phyloP scores from a whole-genome alignment of 768 basidiomycete species.

The Tylopilus rubrobrunneus region DNA sequence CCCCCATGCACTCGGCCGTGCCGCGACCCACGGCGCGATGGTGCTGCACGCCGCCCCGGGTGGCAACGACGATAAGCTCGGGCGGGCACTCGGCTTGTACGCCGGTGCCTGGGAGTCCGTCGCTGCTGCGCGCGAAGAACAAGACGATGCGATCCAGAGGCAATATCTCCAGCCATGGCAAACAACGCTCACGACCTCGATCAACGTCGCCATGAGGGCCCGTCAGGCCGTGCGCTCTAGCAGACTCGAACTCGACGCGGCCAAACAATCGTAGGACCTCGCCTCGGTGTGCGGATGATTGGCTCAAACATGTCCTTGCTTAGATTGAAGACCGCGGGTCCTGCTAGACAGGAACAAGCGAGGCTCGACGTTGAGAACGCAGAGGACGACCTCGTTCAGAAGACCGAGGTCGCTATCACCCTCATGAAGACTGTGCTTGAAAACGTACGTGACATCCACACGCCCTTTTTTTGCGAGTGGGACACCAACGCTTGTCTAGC shows the following conservation, averaged over 20 bases:
- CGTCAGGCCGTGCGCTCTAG: conserved; percentile 76
- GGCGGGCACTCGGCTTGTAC: conserved; percentile 74
- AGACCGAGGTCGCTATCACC: conserved; percentile 95
- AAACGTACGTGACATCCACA: conserved; percentile 59
- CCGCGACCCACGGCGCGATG: conserved; percentile 59
- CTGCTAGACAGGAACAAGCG: conserved; percentile 85
- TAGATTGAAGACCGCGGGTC: conserved; percentile 75
- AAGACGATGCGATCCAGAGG: conserved; percentile 66
- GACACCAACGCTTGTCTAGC: conserved; percentile 43
- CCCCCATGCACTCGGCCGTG: conserved; percentile 88
- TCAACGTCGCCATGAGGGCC: conserved; percentile 91
- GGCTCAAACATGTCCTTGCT: background rate
- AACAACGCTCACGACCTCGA: conserved; percentile 76
- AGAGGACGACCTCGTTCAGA: conserved; percentile 94
- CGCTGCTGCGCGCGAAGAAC: conserved; percentile 71
- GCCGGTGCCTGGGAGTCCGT: conserved; percentile 83
- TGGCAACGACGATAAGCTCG: conserved; percentile 63
- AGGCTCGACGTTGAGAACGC: conserved; percentile 90
- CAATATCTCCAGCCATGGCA: conserved; percentile 83
- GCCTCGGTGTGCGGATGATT: background rate
- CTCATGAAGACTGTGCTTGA: conserved; percentile 98
- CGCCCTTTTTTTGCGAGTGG: background rate
- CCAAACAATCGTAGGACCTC: conserved; percentile 72
- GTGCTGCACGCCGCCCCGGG: conserved; percentile 43
- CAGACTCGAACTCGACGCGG: conserved; percentile 85